Percentiles rank a stretch among this genome's conserved stretches.
These are phyloP conservation scores for Aspergillus sojae DNA, from an alignment of 2,329 filamentous ascomycete genomes.

Conservation along the genomic window DNA sequence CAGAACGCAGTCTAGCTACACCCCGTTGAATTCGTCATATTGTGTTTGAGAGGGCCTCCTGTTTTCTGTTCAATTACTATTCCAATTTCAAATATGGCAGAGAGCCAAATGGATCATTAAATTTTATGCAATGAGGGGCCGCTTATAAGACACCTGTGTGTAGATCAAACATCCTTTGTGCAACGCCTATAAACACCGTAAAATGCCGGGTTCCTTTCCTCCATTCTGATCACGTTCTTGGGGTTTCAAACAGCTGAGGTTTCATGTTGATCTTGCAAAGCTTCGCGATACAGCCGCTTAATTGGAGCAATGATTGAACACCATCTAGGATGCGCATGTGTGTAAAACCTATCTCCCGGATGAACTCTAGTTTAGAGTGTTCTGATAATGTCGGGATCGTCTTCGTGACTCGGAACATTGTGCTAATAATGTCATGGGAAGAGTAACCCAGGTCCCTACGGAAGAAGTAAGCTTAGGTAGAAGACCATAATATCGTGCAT, in stretches of 20 bases:
- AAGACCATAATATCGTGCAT: slow-evolving; percentile 6
- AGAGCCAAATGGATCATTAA: neutral
- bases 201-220: slow-evolving; percentile 22
- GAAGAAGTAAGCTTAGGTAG: neutral
- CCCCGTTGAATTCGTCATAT: neutral
- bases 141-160: neutral
- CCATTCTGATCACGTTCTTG: slow-evolving; percentile 30
- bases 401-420: slow-evolving; percentile 98
- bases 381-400: slow-evolving; percentile 89
- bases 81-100: neutral
- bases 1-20: neutral
- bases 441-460: slow-evolving; percentile 81
- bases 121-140: neutral
- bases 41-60: neutral
- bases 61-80: neutral
- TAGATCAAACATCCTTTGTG: neutral
- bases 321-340: slow-evolving; percentile 99
- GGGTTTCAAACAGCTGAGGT: slow-evolving; percentile 70
- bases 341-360: slow-evolving; percentile 97
- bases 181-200: slow-evolving; percentile 28
- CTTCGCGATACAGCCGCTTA: slow-evolving; percentile 88
- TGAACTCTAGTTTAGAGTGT: slow-evolving; percentile 94
- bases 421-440: slow-evolving; percentile 98
- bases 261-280: slow-evolving; percentile 98
- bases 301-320: slow-evolving; percentile 89